Percentiles rank a stretch among this genome's conserved stretches.
Evolutionary conservation across 108 stramenopile species (phyloP).

Genomic region (Discostella pseudostelligera): DNA sequence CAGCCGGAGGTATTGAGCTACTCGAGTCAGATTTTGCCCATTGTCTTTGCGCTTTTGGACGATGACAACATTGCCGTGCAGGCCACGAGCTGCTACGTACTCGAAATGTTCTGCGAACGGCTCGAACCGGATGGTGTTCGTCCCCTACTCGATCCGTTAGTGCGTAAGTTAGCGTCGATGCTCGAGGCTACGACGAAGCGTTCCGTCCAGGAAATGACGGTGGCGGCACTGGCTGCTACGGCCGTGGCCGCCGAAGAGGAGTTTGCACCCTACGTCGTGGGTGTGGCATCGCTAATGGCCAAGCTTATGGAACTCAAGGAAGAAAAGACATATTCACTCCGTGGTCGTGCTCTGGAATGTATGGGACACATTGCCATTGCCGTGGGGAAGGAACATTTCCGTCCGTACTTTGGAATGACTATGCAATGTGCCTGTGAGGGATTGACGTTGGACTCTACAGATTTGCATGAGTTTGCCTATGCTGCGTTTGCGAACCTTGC

Average conservation of each 20-base stretch:
- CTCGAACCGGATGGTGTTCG: constrained; percentile 92
- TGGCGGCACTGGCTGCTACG: constrained; percentile 94
- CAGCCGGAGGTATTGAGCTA: constrained; percentile 95
- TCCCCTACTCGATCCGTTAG: constrained; percentile 88
- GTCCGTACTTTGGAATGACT: constrained; percentile 90
- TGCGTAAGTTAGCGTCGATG: constrained; percentile 88
- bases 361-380: constrained; percentile 99
- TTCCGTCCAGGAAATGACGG: constrained; percentile 96
- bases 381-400: constrained; percentile 91
- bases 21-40: constrained; percentile 88
- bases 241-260: constrained; percentile 96
- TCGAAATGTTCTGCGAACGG: constrained; percentile 98
- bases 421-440: constrained; percentile 90
- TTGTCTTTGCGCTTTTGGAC: constrained; percentile 90
- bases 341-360: constrained; percentile 96
- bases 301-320: constrained; percentile 82
- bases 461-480: constrained; percentile 95
- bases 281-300: constrained; percentile 80
- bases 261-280: constrained; percentile 93
- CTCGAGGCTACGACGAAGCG: constrained; percentile 88
- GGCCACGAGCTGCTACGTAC: constrained; percentile 94
- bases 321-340: constrained; percentile 76
- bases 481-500: constrained; percentile 94
- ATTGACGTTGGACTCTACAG: constrained; percentile 81
- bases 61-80: constrained; percentile 87